A percentile compares a stretch with the other conserved stretches of the same genome.
These are phyloP conservation scores for Lupinus albus DNA, from an alignment of 306 rosid genomes.

Conservation along the genomic window DNA sequence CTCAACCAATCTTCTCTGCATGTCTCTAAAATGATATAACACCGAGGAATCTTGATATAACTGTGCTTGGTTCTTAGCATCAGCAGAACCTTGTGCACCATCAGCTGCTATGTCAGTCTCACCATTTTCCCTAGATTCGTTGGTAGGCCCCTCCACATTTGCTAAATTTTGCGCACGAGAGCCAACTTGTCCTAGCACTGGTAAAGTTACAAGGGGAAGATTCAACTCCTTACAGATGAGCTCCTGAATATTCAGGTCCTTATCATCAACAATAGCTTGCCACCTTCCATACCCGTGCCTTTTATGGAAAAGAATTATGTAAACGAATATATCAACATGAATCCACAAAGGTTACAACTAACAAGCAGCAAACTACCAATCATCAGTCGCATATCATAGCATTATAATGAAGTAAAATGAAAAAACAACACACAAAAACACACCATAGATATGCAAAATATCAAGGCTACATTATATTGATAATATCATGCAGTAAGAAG, in stretches of 20 bases:
- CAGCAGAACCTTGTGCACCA: conserved; percentile 61
- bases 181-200: conserved; percentile 66
- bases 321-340: conserved; percentile 25
- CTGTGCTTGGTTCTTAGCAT: conserved; percentile 63
- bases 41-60: conserved; percentile 65
- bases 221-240: conserved; percentile 91
- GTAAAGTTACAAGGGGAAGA: conserved; percentile 78
- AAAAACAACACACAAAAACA: conserved; percentile 22
- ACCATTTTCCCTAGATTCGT: conserved; percentile 72
- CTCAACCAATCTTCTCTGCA: conserved; percentile 96
- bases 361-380: conserved; percentile 29
- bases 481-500: conserved; percentile 15
- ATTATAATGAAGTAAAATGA: conserved; percentile 21
- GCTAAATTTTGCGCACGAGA: conserved; percentile 60
- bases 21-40: conserved; percentile 78
- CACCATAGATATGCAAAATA: conserved; percentile 9
- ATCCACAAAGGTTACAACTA: conserved; percentile 25
- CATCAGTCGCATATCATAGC: conserved; percentile 12
- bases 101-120: conserved; percentile 58
- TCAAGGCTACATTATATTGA: background rate
- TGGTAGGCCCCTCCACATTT: conserved; percentile 53
- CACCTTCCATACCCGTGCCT: conserved; percentile 99
- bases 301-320: conserved; percentile 28
- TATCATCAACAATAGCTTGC: conserved; percentile 97
- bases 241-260: conserved; percentile 87